These are phyloP conservation scores for Phytophthora hibernalis DNA, from an alignment of 352 stramenopile genomes.

Conservation along the genomic window DNA sequence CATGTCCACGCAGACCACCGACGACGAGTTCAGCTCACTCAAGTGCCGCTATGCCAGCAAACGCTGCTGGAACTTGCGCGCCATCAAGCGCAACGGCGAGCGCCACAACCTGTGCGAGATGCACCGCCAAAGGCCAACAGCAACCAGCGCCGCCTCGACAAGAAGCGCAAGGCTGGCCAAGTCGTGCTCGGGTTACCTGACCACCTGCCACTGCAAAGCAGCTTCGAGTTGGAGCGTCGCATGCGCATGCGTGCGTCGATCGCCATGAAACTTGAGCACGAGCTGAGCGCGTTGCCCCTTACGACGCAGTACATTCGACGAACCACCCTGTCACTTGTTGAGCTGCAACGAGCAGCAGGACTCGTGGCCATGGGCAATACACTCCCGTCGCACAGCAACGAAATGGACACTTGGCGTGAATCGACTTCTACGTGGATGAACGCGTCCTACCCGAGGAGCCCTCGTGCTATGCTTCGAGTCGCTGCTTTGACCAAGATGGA, in stretches of 20 bases:
- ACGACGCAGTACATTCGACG: slow-evolving; percentile 44
- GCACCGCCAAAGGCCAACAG: slow-evolving; percentile 84
- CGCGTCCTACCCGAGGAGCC: slow-evolving; percentile 39
- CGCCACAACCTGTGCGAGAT: slow-evolving; percentile 88
- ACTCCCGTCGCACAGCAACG: slow-evolving; percentile 10
- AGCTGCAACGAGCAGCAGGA: slow-evolving; percentile 39
- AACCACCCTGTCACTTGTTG: slow-evolving; percentile 24
- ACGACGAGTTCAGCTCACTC: slow-evolving; percentile 49
- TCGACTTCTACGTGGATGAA: slow-evolving; percentile 33
- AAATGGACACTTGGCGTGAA: slow-evolving; percentile 33
- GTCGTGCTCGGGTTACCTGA: slow-evolving; percentile 36
- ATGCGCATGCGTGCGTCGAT: slow-evolving; percentile 50
- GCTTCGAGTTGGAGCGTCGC: slow-evolving; percentile 39
- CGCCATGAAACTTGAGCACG: slow-evolving; percentile 45
- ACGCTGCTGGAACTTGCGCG: slow-evolving; percentile 81
- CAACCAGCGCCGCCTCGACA: slow-evolving; percentile 83
- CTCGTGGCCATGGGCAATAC: slow-evolving; percentile 26
- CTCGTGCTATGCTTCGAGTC: slow-evolving; percentile 49
- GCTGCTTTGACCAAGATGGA: slow-evolving; percentile 42
- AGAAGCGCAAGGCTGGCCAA: slow-evolving; percentile 70
- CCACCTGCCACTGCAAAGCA: slow-evolving; percentile 32
- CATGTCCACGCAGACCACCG: slow-evolving; percentile 27
- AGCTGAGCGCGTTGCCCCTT: slow-evolving; percentile 36
- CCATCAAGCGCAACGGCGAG: slow-evolving; percentile 84
- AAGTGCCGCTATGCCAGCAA: slow-evolving; percentile 87